Conservation (phyloP, 257 asterid genomes). For the Rubia yunnanensis region DNA sequence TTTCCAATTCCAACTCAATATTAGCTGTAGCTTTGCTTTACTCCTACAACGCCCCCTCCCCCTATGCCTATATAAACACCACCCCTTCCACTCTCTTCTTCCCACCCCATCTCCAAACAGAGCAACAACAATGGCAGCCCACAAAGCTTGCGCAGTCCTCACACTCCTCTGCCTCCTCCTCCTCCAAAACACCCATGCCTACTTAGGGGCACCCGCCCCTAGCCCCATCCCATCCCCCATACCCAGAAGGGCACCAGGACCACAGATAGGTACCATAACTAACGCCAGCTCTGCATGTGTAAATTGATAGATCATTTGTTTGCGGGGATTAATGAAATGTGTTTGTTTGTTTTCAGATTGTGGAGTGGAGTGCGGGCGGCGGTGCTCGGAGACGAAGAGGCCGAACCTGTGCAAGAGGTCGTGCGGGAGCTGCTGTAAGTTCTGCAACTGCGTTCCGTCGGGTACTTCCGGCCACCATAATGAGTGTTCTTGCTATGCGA, state of each 20-base stretch:
- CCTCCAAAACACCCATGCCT: constrained; percentile 17
- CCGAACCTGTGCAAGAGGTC: constrained; percentile 33
- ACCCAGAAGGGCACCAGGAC: not conserved
- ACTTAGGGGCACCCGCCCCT: constrained; percentile 8
- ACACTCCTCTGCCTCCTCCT: constrained; percentile 14
- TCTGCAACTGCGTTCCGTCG: constrained; percentile 32
- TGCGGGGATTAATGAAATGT: not conserved
- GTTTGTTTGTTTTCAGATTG: constrained; percentile 15
- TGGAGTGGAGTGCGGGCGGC: constrained; percentile 6
- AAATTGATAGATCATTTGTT: not conserved
- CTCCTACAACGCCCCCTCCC: not conserved
- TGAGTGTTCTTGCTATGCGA: constrained; percentile 25
- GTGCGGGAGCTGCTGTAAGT: constrained; percentile 27
- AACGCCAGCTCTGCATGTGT: not conserved
- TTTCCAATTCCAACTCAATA: constrained; percentile 1
- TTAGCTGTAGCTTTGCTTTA: constrained; percentile 1
- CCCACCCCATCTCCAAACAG: not conserved
- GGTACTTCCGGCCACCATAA: constrained; percentile 28
- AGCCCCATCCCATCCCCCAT: not conserved
- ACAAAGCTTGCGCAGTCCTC: constrained; percentile 4
- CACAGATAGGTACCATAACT: not conserved
- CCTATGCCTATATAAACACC: not conserved
- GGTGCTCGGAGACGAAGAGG: constrained; percentile 20
- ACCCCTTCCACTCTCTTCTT: not conserved
- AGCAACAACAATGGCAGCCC: constrained; percentile 4